Conservation (phyloP, 1,284 basidiomycete genomes). For the Malassezia slooffiae region DNA sequence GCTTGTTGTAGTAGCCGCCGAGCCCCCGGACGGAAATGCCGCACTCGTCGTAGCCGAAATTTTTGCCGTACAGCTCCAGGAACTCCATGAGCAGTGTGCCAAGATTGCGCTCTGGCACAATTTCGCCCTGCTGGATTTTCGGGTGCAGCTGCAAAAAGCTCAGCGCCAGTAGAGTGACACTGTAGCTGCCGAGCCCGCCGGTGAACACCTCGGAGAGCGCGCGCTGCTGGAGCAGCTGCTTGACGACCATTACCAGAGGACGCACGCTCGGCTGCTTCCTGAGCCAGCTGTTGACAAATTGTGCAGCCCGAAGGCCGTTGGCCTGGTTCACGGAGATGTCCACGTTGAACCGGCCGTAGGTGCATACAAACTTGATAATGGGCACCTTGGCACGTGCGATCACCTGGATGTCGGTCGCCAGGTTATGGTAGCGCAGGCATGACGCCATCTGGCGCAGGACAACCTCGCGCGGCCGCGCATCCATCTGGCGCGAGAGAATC, state of each 20-base stretch:
- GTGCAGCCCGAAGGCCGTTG: slow-evolving; percentile 69
- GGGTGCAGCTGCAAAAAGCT: slow-evolving; percentile 95
- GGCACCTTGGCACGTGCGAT: slow-evolving; percentile 84
- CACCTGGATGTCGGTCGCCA: slow-evolving; percentile 58
- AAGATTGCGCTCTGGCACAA: slow-evolving; percentile 73
- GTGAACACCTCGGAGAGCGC: slow-evolving; percentile 95
- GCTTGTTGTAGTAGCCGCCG: slow-evolving; percentile 62
- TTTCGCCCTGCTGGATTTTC: slow-evolving; percentile 75
- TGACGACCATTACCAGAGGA: slow-evolving; percentile 59
- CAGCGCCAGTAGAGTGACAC: slow-evolving; percentile 81
- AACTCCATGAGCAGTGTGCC: slow-evolving; percentile 89
- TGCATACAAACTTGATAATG: slow-evolving; percentile 81
- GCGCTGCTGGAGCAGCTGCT: slow-evolving; percentile 77
- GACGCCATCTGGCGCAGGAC: slow-evolving; percentile 49
- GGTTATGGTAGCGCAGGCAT: slow-evolving; percentile 50
- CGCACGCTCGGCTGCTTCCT: slow-evolving; percentile 64
- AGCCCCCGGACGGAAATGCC: slow-evolving; percentile 69
- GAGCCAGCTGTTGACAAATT: slow-evolving; percentile 71
- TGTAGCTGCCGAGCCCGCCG: slow-evolving; percentile 86
- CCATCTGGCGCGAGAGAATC: slow-evolving; percentile 48
- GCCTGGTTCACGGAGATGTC: slow-evolving; percentile 46
- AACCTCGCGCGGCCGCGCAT: slow-evolving; percentile 42
- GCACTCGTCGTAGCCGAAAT: slow-evolving; percentile 59
- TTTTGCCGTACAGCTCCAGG: slow-evolving; percentile 84
- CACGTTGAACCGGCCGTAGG: slow-evolving; percentile 50